Evolutionary conservation across 768 basidiomycete species (phyloP).

Genomic region (Suillus clintonianus): DNA sequence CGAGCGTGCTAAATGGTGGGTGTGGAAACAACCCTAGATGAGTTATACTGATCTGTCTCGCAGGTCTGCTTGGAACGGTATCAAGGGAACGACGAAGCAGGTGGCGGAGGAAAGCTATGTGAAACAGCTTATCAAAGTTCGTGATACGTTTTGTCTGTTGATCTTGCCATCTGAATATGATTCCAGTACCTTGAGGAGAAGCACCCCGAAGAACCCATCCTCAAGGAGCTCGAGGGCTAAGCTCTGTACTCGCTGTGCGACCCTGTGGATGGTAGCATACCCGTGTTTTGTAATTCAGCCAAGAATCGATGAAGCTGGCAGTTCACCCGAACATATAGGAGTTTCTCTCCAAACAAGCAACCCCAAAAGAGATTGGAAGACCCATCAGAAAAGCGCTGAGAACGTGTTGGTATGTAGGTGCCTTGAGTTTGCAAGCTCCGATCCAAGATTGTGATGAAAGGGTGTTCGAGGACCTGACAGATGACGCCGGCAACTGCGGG

Average conservation of each 20-base stretch:
- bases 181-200: slow-evolving; percentile 1
- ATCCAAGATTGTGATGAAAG: slow-evolving; percentile 7
- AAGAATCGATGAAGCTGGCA: not conserved
- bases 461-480: slow-evolving; percentile 23
- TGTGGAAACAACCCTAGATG: not conserved
- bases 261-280: not conserved
- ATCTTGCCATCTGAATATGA: not conserved
- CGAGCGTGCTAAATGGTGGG: slow-evolving; percentile 89
- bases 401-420: not conserved
- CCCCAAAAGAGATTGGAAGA: not conserved
- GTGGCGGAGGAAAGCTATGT: slow-evolving; percentile 77
- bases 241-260: not conserved
- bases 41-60: not conserved
- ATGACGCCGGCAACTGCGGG: slow-evolving; percentile 5
- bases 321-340: not conserved
- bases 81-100: slow-evolving; percentile 74
- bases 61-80: slow-evolving; percentile 85
- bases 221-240: not conserved
- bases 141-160: slow-evolving; percentile 13
- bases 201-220: not conserved
- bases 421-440: not conserved
- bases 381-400: slow-evolving; percentile 1
- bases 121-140: slow-evolving; percentile 67
- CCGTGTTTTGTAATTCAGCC: not conserved
- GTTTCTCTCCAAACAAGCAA: not conserved